Evolutionary conservation across 352 stramenopile species (phyloP).

Genomic region (Peronospora belbahrii): DNA sequence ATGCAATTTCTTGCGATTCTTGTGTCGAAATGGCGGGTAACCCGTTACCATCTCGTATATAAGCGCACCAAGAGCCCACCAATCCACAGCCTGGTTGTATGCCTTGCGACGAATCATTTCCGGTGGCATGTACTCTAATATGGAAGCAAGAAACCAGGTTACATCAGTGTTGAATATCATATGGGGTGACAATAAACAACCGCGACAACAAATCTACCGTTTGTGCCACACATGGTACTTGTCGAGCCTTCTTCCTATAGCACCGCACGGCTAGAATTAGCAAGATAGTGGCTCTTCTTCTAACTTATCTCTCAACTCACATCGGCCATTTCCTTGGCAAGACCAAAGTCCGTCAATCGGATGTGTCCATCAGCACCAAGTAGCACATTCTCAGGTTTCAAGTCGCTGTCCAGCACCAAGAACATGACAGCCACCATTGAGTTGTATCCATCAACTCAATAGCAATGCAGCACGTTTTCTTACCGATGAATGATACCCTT

Average conservation of each 20-base stretch:
- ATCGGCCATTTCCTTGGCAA: conserved; percentile 72
- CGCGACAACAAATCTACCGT: conserved; percentile 36
- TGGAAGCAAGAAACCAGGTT: neutral
- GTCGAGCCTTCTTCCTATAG: conserved; percentile 59
- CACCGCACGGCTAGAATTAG: conserved; percentile 12
- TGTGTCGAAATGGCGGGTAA: conserved; percentile 74
- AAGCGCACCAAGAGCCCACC: conserved; percentile 74
- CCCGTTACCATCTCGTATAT: conserved; percentile 86
- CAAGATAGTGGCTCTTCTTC: neutral
- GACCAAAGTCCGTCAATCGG: conserved; percentile 78
- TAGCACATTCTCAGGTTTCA: conserved; percentile 83
- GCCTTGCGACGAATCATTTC: conserved; percentile 82
- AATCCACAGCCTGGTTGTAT: conserved; percentile 84
- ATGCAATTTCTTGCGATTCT: conserved; percentile 82
- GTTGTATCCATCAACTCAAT: too few species aligned
- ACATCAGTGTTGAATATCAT: neutral
- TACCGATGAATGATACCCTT: conserved; percentile 75
- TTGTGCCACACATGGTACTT: conserved; percentile 78
- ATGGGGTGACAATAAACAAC: neutral
- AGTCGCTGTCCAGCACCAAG: conserved; percentile 34
- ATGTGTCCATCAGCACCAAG: conserved; percentile 79
- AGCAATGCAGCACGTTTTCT: neutral
- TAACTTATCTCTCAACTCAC: conserved; percentile 18
- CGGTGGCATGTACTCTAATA: conserved; percentile 78
- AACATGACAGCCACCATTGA: conserved; percentile 1